These are phyloP conservation scores for Botryotinia narcissicola DNA, from an alignment of 2,329 filamentous ascomycete genomes.

Conservation along the genomic window DNA sequence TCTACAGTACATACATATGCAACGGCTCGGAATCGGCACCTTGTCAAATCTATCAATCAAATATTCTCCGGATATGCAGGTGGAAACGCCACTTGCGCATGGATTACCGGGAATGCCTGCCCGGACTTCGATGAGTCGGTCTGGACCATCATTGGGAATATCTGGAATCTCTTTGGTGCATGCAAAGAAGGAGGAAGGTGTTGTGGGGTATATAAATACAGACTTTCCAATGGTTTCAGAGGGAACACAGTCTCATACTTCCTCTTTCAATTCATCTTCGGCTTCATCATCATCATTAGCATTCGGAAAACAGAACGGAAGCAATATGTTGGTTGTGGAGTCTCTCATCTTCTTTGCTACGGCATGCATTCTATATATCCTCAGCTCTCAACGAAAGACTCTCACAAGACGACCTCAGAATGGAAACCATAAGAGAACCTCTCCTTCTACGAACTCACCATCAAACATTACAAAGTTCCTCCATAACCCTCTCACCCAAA, in stretches of 20 bases:
- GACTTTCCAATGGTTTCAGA: not conserved
- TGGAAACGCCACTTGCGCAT: constrained; percentile 2
- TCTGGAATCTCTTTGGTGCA: not conserved
- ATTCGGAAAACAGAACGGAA: not conserved
- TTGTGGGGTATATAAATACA: not conserved
- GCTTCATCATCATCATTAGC: not conserved
- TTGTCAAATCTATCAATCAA: not conserved
- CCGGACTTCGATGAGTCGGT: not conserved
- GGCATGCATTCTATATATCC: constrained; percentile 13
- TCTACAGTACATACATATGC: constrained; percentile 8
- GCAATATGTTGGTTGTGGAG: constrained; percentile 15
- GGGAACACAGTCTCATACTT: not conserved
- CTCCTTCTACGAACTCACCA: not conserved
- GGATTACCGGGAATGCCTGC: not conserved
- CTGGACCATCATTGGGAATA: not conserved
- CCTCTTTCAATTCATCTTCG: not conserved
- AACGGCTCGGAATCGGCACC: constrained; percentile 13
- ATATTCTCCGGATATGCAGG: constrained; percentile 5
- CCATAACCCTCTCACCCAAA: not conserved
- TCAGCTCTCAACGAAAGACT: not conserved
- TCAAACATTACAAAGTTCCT: constrained; percentile 1
- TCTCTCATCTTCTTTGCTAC: constrained; percentile 1
- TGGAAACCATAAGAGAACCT: not conserved
- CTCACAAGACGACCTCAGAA: not conserved
- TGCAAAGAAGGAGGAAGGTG: not conserved